phyloP scores from a whole-genome alignment of 2,329 filamentous ascomycete species.

The Apiospora marii region DNA sequence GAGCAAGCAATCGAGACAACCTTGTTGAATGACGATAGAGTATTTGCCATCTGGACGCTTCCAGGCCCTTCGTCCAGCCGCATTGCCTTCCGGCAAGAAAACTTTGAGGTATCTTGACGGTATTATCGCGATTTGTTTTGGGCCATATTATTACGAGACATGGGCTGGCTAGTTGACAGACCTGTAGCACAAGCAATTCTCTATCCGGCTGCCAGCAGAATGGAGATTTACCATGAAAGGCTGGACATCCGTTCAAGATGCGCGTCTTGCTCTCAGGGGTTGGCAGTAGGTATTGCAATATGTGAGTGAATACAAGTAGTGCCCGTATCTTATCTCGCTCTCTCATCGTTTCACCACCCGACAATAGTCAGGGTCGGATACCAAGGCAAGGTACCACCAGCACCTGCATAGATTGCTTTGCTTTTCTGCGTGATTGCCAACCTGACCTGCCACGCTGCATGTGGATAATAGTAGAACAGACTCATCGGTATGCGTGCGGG shows the following conservation, averaged over 20 bases:
- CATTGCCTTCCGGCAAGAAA: conserved; percentile 1
- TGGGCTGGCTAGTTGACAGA: background rate
- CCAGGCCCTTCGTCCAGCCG: conserved; percentile 13
- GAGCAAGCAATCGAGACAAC: conserved; percentile 17
- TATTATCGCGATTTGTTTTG: background rate
- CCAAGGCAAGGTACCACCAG: conserved; percentile 16
- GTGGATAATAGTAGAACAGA: background rate
- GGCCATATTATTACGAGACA: background rate
- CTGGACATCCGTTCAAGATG: background rate
- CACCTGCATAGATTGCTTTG: conserved; percentile 14
- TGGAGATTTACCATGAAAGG: background rate
- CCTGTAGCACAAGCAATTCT: background rate
- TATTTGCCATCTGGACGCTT: conserved; percentile 25
- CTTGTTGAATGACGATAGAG: conserved; percentile 21
- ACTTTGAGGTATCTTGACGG: background rate
- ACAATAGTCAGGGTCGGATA: background rate
- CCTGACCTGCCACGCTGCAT: conserved; percentile 19
- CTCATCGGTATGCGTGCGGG: background rate
- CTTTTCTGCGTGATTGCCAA: background rate
- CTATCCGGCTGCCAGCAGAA: conserved; percentile 1
- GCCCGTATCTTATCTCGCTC: background rate
- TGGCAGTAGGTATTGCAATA: background rate
- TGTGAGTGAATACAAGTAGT: background rate
- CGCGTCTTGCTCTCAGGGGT: background rate
- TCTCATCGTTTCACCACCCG: conserved; percentile 2